Conservation (phyloP, 2,329 filamentous ascomycete genomes). For the Curvularia spicifera region DNA sequence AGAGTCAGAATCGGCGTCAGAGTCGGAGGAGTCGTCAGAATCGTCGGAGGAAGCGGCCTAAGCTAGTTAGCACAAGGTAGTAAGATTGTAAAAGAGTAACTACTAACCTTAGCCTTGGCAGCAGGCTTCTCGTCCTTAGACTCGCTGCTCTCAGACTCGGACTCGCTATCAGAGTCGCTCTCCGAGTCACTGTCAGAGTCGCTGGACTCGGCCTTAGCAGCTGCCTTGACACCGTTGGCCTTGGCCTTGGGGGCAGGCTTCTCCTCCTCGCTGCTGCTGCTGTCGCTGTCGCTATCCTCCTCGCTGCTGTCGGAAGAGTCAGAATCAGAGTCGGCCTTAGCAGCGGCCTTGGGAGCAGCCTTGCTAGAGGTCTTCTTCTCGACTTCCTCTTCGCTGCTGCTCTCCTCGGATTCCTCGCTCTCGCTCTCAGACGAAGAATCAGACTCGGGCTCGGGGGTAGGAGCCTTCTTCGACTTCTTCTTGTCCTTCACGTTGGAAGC, state of each 20-base stretch:
- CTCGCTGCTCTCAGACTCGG: slow-evolving; percentile 29
- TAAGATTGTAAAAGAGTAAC: neutral
- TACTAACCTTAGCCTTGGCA: slow-evolving; percentile 45
- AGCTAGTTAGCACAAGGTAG: slow-evolving; percentile 21
- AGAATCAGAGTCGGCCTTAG: slow-evolving; percentile 47
- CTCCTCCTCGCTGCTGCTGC: slow-evolving; percentile 41
- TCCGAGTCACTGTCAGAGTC: slow-evolving; percentile 27
- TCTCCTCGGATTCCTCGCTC: slow-evolving; percentile 42
- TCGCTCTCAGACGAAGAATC: slow-evolving; percentile 50
- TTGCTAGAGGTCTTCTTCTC: slow-evolving; percentile 45
- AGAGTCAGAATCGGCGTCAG: slow-evolving; percentile 47
- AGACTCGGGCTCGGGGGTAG: slow-evolving; percentile 55
- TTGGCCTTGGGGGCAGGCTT: slow-evolving; percentile 40
- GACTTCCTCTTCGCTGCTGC: slow-evolving; percentile 41
- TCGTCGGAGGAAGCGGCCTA: slow-evolving; percentile 32
- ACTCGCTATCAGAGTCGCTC: slow-evolving; percentile 30
- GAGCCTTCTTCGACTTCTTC: slow-evolving; percentile 60
- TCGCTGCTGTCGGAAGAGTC: slow-evolving; percentile 32
- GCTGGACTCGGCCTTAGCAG: slow-evolving; percentile 48
- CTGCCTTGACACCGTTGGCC: slow-evolving; percentile 42
- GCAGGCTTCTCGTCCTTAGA: slow-evolving; percentile 40
- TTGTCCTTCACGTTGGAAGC: slow-evolving; percentile 53
- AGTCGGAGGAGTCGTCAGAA: slow-evolving; percentile 32
- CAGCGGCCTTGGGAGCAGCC: slow-evolving; percentile 44
- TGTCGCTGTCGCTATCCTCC: slow-evolving; percentile 37